These are phyloP conservation scores for Gymnopilus dilepis DNA, from an alignment of 768 basidiomycete species.

Conservation along the genomic window DNA sequence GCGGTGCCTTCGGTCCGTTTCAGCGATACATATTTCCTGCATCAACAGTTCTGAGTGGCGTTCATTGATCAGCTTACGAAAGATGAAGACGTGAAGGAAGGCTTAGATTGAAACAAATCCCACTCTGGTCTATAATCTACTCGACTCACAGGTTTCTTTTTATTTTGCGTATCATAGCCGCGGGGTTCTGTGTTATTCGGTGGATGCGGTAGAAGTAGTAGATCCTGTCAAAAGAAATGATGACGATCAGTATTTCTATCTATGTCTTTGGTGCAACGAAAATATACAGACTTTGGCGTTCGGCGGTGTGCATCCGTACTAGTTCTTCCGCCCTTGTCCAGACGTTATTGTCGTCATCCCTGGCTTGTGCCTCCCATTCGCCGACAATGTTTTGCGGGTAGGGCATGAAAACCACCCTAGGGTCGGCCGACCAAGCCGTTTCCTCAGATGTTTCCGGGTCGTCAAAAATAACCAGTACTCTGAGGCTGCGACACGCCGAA, in stretches of 20 bases:
- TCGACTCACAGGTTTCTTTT: conserved; percentile 4
- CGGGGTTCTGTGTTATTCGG: conserved; percentile 5
- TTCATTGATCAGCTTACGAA: conserved; percentile 8
- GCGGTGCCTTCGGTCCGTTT: conserved; percentile 1
- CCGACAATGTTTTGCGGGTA: conserved; percentile 34
- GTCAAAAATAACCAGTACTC: conserved; percentile 35
- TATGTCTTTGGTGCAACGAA: conserved; percentile 8
- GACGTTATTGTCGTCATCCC: conserved; percentile 28
- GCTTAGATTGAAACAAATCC: background rate
- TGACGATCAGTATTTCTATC: conserved; percentile 18
- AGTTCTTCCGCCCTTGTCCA: conserved; percentile 41
- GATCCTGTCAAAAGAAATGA: conserved; percentile 19
- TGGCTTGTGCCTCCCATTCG: conserved; percentile 42
- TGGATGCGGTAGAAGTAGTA: conserved; percentile 15
- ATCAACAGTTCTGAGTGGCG: conserved; percentile 2
- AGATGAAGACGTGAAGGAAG: background rate
- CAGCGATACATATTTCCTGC: background rate
- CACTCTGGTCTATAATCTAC: conserved; percentile 8
- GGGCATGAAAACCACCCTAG: conserved; percentile 38
- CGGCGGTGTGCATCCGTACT: conserved; percentile 25
- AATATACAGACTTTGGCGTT: conserved; percentile 27
- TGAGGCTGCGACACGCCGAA: conserved; percentile 29
- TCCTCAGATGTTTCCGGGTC: conserved; percentile 32
- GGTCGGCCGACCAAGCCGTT: conserved; percentile 26
- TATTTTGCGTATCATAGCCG: background rate